These are phyloP conservation scores for Trypanosoma theileri DNA, from an alignment of 208 protist species.

Conservation along the genomic window DNA sequence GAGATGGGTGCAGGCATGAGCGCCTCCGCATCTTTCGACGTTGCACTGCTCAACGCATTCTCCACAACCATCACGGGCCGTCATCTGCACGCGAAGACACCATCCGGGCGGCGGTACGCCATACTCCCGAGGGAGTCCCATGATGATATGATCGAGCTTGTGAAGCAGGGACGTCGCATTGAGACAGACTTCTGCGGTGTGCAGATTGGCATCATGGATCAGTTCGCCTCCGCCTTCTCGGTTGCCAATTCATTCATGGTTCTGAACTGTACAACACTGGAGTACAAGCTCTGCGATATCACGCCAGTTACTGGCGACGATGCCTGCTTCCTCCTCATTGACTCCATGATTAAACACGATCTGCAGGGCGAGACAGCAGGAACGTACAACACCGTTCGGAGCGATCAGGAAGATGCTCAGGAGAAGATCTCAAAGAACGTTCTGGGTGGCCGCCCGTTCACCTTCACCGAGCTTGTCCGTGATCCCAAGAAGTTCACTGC, in stretches of 20 bases:
- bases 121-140: conserved; percentile 39
- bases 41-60: conserved; percentile 61
- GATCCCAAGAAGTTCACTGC: conserved; percentile 46
- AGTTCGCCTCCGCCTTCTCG: conserved; percentile 81
- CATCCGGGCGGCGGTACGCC: conserved; percentile 32
- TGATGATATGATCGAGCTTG: conserved; percentile 48
- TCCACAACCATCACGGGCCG: conserved; percentile 38
- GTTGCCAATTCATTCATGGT: conserved; percentile 76
- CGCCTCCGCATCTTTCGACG: conserved; percentile 78
- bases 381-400: conserved; percentile 69
- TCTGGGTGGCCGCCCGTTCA: conserved; percentile 49
- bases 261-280: conserved; percentile 76
- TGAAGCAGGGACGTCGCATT: conserved; percentile 69
- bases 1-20: conserved; percentile 86
- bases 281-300: conserved; percentile 49
- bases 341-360: conserved; percentile 78
- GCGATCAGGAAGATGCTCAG: conserved; percentile 63
- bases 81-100: conserved; percentile 25
- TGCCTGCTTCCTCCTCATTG: conserved; percentile 67
- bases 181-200: conserved; percentile 83
- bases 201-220: conserved; percentile 93
- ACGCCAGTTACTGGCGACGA: conserved; percentile 51
- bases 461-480: conserved; percentile 66
- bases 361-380: conserved; percentile 47
- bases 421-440: conserved; percentile 59